A percentile compares a stretch with the other conserved stretches of the same genome.
Evolutionary conservation across 768 basidiomycete genomes (phyloP).

Genomic region (Lentinula guzmanii): DNA sequence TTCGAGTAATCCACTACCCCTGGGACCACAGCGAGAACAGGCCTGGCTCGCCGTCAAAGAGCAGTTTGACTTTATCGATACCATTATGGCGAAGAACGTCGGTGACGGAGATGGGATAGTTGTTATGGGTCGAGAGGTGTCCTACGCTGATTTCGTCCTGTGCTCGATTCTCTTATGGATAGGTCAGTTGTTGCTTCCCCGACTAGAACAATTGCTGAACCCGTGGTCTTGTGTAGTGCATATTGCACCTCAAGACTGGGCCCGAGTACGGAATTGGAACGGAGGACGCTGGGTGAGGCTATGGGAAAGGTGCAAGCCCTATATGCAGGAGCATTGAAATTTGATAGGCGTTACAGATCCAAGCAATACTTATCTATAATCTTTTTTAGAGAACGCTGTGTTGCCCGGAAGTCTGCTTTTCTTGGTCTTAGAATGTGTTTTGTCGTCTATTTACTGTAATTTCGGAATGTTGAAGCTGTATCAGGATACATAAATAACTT

Average conservation of each 20-base stretch:
- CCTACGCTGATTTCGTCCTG: constrained; percentile 48
- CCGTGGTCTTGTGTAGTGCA: constrained; percentile 10
- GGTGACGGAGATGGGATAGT: constrained; percentile 40
- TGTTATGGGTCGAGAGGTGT: constrained; percentile 41
- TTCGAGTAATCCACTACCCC: constrained; percentile 7
- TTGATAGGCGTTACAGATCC: too few relatives aligned
- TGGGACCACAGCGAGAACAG: constrained; percentile 32
- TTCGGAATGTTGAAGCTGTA: too few relatives aligned
- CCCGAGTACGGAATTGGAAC: constrained; percentile 40
- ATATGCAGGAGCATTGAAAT: constrained; percentile 40
- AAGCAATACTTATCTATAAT: neutral
- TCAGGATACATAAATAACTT: too few relatives aligned
- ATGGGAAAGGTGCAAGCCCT: constrained; percentile 35
- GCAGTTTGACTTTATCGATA: constrained; percentile 39
- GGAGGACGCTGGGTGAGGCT: constrained; percentile 42
- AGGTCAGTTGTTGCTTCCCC: constrained; percentile 9
- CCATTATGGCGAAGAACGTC: constrained; percentile 38
- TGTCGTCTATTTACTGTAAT: too few relatives aligned
- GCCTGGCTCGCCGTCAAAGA: constrained; percentile 40
- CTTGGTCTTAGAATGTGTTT: too few relatives aligned
- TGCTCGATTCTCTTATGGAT: constrained; percentile 50
- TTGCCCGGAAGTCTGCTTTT: too few relatives aligned
- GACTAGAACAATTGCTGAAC: neutral
- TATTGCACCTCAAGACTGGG: constrained; percentile 47
- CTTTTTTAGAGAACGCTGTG: neutral